Evolutionary conservation across 768 basidiomycete species (phyloP), one percentile per base, ranked within the genome.

Genomic region (Wakefieldia striispora): DNA sequence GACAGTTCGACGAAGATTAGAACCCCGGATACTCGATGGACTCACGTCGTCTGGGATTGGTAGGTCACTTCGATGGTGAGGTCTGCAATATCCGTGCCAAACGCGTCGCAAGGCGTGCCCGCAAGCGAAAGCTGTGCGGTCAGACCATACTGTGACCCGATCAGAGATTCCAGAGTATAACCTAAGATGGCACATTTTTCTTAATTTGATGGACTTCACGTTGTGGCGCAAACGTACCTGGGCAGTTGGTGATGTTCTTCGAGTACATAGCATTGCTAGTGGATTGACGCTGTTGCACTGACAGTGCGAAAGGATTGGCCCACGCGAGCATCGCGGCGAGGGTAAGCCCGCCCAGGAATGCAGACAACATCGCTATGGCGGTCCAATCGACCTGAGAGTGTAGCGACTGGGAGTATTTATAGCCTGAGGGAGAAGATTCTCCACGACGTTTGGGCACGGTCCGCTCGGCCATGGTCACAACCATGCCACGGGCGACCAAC

Each of bases 21-120:
- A 3, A 42, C 14, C 2, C 11, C 20, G 13, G 10, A 45, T 17
- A 27, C 17, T 27, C 5, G 37, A 40, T 19, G 6, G 24, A 60
- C 68, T 38, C 53, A 80, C 79, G 76, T 72, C 38, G 77, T 72
- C 45, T 65, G 65, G 17, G 76, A 78, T 63, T 88, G 84, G 57
- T 88, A 87, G 12, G 77, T 79, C 7, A 88, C 82, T 59, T 83
- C 69, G 17, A 90, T 70, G n/a, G 78, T 82, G 19, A 89, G 74
- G 50, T 81, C 66, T 0, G 64, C 40, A 27, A 86, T 68, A 55
- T 88, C 86, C 1, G 56, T 66, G 3, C 86, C 85, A 56, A 85
- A 88, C 4, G 80, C 81, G 54, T 87, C 74, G 61, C 87, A 90
- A 9, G 79, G 72, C 14, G 66, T 34, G 2, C 84, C 84, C 1